A percentile compares a stretch with the other conserved stretches of the same genome.
Evolutionary conservation across 2,329 filamentous ascomycete species (phyloP).

Genomic region (Colletotrichum acutatum): DNA sequence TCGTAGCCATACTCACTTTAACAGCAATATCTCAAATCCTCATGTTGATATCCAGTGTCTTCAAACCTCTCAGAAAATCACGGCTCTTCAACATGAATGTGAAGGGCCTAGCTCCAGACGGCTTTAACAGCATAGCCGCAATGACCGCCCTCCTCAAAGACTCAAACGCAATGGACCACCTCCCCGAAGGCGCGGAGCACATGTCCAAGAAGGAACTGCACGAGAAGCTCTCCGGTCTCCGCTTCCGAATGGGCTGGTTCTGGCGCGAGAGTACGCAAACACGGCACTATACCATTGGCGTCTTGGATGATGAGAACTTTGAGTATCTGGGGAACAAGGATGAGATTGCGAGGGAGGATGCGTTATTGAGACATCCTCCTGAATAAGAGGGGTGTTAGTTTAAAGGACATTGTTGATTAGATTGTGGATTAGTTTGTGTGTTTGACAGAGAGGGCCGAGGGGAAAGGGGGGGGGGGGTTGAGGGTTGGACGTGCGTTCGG

Average conservation of each 20-base stretch:
- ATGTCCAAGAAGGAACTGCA: not conserved
- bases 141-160: not conserved
- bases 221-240: not conserved
- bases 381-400: too few relatives aligned
- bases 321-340: too few relatives aligned
- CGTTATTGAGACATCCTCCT: too few relatives aligned
- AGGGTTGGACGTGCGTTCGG: too few relatives aligned
- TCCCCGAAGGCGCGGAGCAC: not conserved
- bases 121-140: not conserved
- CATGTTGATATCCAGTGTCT: not conserved
- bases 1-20: not conserved
- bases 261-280: not conserved
- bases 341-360: too few relatives aligned
- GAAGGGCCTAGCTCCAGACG: constrained; percentile 2
- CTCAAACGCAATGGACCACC: not conserved
- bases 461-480: too few relatives aligned
- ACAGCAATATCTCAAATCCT: not conserved
- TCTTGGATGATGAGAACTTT: not conserved
- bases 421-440: too few relatives aligned
- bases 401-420: too few relatives aligned
- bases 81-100: not conserved
- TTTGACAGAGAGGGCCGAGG: too few relatives aligned
- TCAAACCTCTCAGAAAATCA: not conserved
- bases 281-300: not conserved
- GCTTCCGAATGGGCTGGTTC: constrained; percentile 21